Evolutionary conservation across 495 filamentous ascomycete species (phyloP).

Genomic region (Lasiosphaeriaceae sp.): DNA sequence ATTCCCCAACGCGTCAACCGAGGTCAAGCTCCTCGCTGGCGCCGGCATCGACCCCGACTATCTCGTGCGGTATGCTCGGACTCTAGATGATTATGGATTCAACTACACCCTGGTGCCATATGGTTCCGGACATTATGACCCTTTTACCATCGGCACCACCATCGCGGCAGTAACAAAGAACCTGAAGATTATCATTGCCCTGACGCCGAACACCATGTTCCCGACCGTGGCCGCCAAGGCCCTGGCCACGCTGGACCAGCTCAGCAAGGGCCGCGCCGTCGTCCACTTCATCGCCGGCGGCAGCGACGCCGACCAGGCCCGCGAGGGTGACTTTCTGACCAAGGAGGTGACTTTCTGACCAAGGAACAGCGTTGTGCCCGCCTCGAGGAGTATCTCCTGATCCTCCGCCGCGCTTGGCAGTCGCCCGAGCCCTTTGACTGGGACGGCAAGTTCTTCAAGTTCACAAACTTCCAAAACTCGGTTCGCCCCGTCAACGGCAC

Average conservation of each 20-base stretch:
- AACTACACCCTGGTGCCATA: conserved; percentile 55
- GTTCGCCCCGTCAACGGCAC: conserved; percentile 45
- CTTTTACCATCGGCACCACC: conserved; percentile 49
- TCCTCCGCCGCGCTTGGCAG: conserved; percentile 49
- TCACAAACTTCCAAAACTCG: conserved; percentile 49
- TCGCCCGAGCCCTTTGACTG: conserved; percentile 51
- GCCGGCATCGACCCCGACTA: conserved; percentile 45
- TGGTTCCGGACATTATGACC: conserved; percentile 47
- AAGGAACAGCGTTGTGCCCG: conserved; percentile 51
- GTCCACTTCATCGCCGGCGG: conserved; percentile 56
- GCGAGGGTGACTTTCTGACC: conserved; percentile 50
- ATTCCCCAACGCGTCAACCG: conserved; percentile 47
- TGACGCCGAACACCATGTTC: conserved; percentile 53
- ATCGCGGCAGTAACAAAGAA: conserved; percentile 50
- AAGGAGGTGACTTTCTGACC: conserved; percentile 52
- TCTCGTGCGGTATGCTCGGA: conserved; percentile 45
- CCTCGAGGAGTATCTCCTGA: conserved; percentile 51
- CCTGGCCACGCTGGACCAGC: conserved; percentile 52
- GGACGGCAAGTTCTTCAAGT: conserved; percentile 48
- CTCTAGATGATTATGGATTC: conserved; percentile 50
- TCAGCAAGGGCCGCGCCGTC: conserved; percentile 46
- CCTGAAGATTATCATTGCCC: conserved; percentile 52
- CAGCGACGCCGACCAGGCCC: conserved; percentile 49
- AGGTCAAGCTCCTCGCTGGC: conserved; percentile 45
- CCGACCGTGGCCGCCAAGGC: conserved; percentile 54